A percentile compares a stretch with the other conserved stretches of the same genome.
Evolutionary conservation across 345 rosid genomes (phyloP).

Genomic region (Murraya paniculata): DNA sequence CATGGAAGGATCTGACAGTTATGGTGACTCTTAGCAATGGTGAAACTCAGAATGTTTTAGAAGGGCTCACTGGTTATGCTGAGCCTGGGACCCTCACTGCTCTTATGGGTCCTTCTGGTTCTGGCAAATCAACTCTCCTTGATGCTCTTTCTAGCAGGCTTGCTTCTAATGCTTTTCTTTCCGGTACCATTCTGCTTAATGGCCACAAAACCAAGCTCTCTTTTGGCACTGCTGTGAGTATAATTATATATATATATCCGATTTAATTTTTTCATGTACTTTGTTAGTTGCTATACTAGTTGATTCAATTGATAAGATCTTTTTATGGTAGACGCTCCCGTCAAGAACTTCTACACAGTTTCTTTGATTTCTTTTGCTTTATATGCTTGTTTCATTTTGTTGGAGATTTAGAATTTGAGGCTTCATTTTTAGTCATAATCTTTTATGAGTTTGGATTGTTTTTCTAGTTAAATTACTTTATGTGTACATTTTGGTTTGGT

Average conservation of each 20-base stretch:
- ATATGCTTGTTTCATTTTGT: background rate
- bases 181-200: slow-evolving; percentile 82
- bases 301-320: background rate
- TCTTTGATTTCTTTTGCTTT: background rate
- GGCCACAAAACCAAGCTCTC: slow-evolving; percentile 94
- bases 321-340: background rate
- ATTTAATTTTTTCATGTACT: background rate
- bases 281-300: background rate
- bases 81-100: slow-evolving; percentile 87
- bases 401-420: background rate
- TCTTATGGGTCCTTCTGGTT: slow-evolving; percentile 96
- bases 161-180: slow-evolving; percentile 87
- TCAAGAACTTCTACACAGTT: background rate
- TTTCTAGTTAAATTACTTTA: background rate
- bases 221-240: slow-evolving; percentile 88
- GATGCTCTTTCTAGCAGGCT: slow-evolving; percentile 87
- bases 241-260: background rate
- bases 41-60: slow-evolving; percentile 70
- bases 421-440: background rate
- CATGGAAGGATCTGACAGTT: slow-evolving; percentile 93
- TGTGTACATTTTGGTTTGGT: background rate
- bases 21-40: slow-evolving; percentile 68
- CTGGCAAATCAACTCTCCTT: slow-evolving; percentile 90
- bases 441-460: background rate
- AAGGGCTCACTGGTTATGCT: slow-evolving; percentile 83